These are phyloP conservation scores for Filobasidium floriforme DNA, from an alignment of 768 basidiomycete species.

Conservation along the genomic window DNA sequence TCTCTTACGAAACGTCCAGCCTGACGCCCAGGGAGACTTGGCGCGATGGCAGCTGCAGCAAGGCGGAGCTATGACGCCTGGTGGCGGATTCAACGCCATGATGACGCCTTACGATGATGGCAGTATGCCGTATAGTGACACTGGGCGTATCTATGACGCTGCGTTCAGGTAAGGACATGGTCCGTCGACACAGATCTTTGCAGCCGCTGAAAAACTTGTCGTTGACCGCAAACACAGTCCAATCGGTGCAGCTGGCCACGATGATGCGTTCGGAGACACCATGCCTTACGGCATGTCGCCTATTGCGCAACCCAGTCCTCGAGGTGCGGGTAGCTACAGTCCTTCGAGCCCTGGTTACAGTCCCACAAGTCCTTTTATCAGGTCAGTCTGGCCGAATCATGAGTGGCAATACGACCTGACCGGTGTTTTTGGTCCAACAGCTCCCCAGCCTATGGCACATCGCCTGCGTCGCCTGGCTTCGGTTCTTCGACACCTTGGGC, in stretches of 20 bases:
- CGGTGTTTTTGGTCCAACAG: neutral
- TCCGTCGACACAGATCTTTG: conserved; percentile 58
- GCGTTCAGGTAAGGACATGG: conserved; percentile 92
- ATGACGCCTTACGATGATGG: conserved; percentile 96
- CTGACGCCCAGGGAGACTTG: conserved; percentile 72
- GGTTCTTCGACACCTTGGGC: conserved; percentile 22
- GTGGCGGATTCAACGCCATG: conserved; percentile 48
- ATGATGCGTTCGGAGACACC: conserved; percentile 23
- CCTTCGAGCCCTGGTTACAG: conserved; percentile 81
- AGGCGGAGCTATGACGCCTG: conserved; percentile 45
- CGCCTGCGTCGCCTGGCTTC: conserved; percentile 15
- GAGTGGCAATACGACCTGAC: neutral
- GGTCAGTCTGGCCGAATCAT: neutral
- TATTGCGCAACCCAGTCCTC: conserved; percentile 19
- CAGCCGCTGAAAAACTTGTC: neutral
- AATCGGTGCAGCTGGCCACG: conserved; percentile 13
- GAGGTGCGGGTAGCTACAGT: conserved; percentile 46
- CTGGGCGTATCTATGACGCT: conserved; percentile 74
- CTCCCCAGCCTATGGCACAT: conserved; percentile 17
- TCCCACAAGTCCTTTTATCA: conserved; percentile 52
- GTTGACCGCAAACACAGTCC: conserved; percentile 16
- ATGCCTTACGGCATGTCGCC: conserved; percentile 33
- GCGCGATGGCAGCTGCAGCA: conserved; percentile 37
- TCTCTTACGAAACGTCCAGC: conserved; percentile 96
- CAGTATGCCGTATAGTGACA: conserved; percentile 67